These are phyloP conservation scores for Saussurea involucrata DNA, from an alignment of 129 eudicot genomes.

Conservation along the genomic window DNA sequence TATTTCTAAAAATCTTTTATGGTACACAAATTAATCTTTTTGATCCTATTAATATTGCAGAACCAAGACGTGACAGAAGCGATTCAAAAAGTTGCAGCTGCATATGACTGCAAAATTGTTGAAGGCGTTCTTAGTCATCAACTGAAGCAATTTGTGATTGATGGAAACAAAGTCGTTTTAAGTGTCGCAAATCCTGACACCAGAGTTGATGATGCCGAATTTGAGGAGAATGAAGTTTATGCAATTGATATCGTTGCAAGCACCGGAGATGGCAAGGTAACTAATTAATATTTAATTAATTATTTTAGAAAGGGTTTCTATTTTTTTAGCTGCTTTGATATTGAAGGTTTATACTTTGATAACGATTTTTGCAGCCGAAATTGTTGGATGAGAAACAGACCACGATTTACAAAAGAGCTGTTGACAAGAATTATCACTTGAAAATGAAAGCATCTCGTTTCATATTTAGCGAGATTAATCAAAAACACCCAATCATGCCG, in stretches of 20 bases:
- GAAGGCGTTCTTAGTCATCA: slow-evolving; percentile 96
- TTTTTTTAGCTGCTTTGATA: not conserved
- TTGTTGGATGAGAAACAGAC: slow-evolving; percentile 94
- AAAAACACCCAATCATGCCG: slow-evolving; percentile 92
- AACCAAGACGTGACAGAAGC: slow-evolving; percentile 85
- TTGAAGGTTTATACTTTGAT: not conserved
- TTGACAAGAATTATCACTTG: slow-evolving; percentile 80
- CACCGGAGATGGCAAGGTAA: slow-evolving; percentile 89
- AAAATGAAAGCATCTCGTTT: slow-evolving; percentile 95
- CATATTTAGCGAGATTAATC: slow-evolving; percentile 82
- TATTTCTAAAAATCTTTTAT: not conserved
- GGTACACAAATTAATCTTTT: not conserved
- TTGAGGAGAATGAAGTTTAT: slow-evolving; percentile 92
- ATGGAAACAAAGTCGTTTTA: slow-evolving; percentile 84
- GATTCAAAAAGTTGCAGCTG: slow-evolving; percentile 86
- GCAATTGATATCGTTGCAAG: slow-evolving; percentile 75
- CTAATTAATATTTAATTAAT: too few relatives aligned
- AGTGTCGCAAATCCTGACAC: slow-evolving; percentile 69
- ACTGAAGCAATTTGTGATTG: slow-evolving; percentile 78
- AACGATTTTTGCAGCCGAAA: slow-evolving; percentile 59
- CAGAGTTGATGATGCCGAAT: slow-evolving; percentile 90
- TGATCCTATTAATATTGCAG: slow-evolving; percentile 23
- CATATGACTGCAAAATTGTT: slow-evolving; percentile 81
- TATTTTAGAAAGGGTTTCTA: not conserved
- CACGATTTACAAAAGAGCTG: slow-evolving; percentile 88